A percentile compares a stretch with the other conserved stretches of the same genome.
Conservation (phyloP, 2,329 filamentous ascomycete species). For the Bipolaris gigantea region DNA sequence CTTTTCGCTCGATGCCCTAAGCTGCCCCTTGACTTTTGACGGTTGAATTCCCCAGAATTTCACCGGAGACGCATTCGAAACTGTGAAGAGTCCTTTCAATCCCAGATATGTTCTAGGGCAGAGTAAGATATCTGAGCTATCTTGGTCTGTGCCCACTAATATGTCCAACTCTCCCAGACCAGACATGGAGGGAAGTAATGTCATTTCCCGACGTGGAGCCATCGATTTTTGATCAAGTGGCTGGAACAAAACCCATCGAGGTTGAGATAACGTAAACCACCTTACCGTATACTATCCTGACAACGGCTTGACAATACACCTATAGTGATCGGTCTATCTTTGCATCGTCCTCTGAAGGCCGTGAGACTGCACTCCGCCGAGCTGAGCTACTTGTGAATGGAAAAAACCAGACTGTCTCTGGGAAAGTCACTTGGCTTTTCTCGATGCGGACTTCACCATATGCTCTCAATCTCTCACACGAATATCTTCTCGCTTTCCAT, state of each 20-base stretch:
- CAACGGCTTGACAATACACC: background rate
- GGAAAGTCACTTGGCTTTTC: background rate
- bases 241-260: background rate
- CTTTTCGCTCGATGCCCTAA: conserved; percentile 47
- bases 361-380: background rate
- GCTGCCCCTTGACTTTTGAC: conserved; percentile 30
- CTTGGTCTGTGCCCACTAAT: background rate
- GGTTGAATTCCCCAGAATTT: conserved; percentile 42
- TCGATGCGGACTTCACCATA: background rate
- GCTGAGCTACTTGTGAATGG: background rate
- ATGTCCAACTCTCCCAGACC: background rate
- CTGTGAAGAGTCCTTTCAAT: conserved; percentile 41
- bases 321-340: background rate
- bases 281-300: background rate
- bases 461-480: background rate
- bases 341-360: background rate
- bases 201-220: background rate
- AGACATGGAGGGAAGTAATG: background rate
- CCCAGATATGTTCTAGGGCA: background rate
- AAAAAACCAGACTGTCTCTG: background rate
- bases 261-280: background rate
- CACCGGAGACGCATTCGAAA: conserved; percentile 53
- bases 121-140: background rate
- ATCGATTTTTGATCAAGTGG: background rate
- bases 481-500: background rate